These are phyloP conservation scores for Paraphysoderma sedebokerense DNA, from an alignment of 371 early-diverging fungal genomes.

Conservation along the genomic window DNA sequence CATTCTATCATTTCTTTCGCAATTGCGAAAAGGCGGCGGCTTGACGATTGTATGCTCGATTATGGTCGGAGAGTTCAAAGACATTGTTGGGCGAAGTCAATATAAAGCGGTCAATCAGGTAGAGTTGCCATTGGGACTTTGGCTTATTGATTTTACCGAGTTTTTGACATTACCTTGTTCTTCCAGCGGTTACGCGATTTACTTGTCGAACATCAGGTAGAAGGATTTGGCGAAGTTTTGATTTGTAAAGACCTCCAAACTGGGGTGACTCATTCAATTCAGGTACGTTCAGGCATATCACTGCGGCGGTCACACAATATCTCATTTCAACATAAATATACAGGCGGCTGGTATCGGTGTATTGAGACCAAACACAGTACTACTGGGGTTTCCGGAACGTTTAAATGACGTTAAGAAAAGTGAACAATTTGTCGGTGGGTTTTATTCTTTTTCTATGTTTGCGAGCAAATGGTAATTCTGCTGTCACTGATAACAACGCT, in stretches of 20 bases:
- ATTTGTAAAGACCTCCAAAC: background rate
- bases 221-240: conserved; percentile 10
- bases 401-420: too few relatives aligned
- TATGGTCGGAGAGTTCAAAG: background rate
- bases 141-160: too few relatives aligned
- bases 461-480: background rate
- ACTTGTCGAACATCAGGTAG: conserved; percentile 3
- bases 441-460: too few relatives aligned
- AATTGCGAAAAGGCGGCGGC: conserved; percentile 11
- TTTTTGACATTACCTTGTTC: too few relatives aligned
- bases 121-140: background rate
- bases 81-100: background rate
- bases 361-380: conserved; percentile 14
- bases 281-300: too few relatives aligned
- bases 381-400: conserved; percentile 10
- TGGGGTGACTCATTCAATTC: conserved; percentile 7
- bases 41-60: conserved; percentile 3
- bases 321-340: too few relatives aligned
- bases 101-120: background rate
- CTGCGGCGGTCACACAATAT: too few relatives aligned
- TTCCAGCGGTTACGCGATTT: background rate
- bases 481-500: background rate
- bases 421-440: too few relatives aligned
- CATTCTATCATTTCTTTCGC: conserved; percentile 6
- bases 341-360: conserved; percentile 12